phyloP scores from a whole-genome alignment of 768 basidiomycete genomes.

The Suillus cothurnatus region DNA sequence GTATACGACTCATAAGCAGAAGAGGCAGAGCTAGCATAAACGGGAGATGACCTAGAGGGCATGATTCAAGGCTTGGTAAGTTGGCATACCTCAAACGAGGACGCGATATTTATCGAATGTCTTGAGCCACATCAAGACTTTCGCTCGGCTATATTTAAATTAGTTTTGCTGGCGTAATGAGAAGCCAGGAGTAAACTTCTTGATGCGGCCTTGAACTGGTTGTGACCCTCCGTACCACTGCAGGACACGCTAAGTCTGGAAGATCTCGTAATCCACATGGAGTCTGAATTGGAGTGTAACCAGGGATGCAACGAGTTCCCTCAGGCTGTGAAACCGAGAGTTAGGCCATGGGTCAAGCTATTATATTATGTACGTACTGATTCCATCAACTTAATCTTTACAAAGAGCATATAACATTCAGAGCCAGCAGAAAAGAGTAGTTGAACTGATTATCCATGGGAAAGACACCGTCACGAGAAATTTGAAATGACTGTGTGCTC shows the following conservation, averaged over 20 bases:
- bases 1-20: constrained; percentile 30
- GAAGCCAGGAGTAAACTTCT: constrained; percentile 20
- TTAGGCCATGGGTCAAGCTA: constrained; percentile 10
- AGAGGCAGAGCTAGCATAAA: constrained; percentile 31
- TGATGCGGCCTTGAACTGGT: constrained; percentile 22
- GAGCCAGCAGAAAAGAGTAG: too few species aligned
- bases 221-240: constrained; percentile 12
- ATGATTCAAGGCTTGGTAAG: constrained; percentile 15
- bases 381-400: not conserved
- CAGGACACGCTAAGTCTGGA: constrained; percentile 21
- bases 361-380: not conserved
- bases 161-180: constrained; percentile 10
- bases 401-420: too few species aligned
- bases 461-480: not conserved
- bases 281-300: constrained; percentile 5
- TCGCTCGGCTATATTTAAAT: constrained; percentile 28
- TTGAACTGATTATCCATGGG: too few species aligned
- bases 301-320: constrained; percentile 5
- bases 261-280: constrained; percentile 11
- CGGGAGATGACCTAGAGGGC: constrained; percentile 29
- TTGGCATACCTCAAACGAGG: constrained; percentile 8
- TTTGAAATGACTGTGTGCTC: not conserved
- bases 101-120: constrained; percentile 31
- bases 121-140: constrained; percentile 17
- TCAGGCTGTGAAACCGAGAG: constrained; percentile 5